Evolutionary conservation across 23 red algal genomes (phyloP).

Genomic region (Rhodosorus marinus): DNA sequence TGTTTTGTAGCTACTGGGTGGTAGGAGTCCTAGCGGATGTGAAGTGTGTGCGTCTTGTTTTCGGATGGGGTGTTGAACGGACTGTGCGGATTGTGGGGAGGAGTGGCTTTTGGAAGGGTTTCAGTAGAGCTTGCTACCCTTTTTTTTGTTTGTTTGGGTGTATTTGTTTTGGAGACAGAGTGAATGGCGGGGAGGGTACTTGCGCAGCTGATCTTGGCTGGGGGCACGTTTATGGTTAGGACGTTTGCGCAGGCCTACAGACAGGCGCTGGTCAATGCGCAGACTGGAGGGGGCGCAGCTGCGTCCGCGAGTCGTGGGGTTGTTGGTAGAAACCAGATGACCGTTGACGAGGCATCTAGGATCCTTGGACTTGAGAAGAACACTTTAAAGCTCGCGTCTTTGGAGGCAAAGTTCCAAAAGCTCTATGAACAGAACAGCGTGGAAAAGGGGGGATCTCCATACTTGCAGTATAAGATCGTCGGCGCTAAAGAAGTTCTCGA

Average conservation of each 20-base stretch:
- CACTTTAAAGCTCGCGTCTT: constrained; percentile 18
- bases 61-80: too few relatives aligned
- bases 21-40: too few relatives aligned
- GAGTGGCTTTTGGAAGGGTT: too few relatives aligned
- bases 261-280: constrained; percentile 77
- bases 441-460: constrained; percentile 62
- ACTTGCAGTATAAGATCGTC: constrained; percentile 89
- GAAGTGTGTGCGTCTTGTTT: too few relatives aligned
- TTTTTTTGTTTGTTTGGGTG: too few relatives aligned
- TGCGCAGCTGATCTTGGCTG: constrained; percentile 79
- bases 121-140: too few relatives aligned
- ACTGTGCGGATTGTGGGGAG: too few relatives aligned
- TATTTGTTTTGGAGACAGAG: background rate
- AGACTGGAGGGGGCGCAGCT: constrained; percentile 13
- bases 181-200: constrained; percentile 53
- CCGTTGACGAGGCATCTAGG: constrained; percentile 40
- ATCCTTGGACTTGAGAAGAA: constrained; percentile 38
- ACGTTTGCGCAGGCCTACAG: constrained; percentile 77
- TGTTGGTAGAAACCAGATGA: constrained; percentile 4
- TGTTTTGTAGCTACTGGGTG: too few relatives aligned
- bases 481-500: constrained; percentile 41
- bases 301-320: constrained; percentile 13
- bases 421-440: constrained; percentile 63
- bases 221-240: constrained; percentile 51
- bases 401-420: constrained; percentile 24